Evolutionary conservation across 2,329 filamentous ascomycete species (phyloP).

Genomic region (Aspergillus aculeatinus): DNA sequence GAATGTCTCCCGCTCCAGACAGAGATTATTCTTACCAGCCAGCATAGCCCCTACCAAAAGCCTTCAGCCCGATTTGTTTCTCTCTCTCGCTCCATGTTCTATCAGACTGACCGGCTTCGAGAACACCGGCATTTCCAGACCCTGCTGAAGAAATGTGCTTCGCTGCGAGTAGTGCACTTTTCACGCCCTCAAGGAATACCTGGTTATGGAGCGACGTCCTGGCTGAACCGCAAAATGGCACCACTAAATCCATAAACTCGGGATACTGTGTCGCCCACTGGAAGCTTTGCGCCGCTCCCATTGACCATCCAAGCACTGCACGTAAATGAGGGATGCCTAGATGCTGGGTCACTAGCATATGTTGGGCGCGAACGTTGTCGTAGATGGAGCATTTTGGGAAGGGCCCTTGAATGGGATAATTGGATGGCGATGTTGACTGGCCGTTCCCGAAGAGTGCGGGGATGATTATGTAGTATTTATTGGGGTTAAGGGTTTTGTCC

Average conservation of each 20-base stretch:
- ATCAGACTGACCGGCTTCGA: conserved; percentile 40
- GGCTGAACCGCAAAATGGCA: conserved; percentile 67
- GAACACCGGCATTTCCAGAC: conserved; percentile 46
- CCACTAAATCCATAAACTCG: conserved; percentile 63
- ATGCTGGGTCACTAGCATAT: conserved; percentile 64
- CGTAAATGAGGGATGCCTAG: conserved; percentile 60
- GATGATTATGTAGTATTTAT: conserved; percentile 67
- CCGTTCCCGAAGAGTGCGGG: conserved; percentile 68
- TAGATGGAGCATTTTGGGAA: conserved; percentile 66
- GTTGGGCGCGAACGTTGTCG: conserved; percentile 68
- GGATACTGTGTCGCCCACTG: conserved; percentile 65
- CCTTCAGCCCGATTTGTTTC: conserved; percentile 61
- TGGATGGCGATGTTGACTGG: conserved; percentile 67
- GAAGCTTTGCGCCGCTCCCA: conserved; percentile 67
- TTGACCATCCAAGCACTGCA: conserved; percentile 68
- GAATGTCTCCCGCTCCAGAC: not conserved
- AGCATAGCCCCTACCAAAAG: conserved; percentile 72
- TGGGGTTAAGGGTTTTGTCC: conserved; percentile 63
- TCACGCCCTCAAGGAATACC: conserved; percentile 66
- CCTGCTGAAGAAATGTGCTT: conserved; percentile 57
- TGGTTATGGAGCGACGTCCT: conserved; percentile 66
- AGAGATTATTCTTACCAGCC: conserved; percentile 53
- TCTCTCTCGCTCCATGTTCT: conserved; percentile 56
- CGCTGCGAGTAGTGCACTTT: conserved; percentile 58
- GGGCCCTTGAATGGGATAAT: conserved; percentile 53